Evolutionary conservation across 78 protist species (phyloP).

Genomic region (Protostelium mycophagum): DNA sequence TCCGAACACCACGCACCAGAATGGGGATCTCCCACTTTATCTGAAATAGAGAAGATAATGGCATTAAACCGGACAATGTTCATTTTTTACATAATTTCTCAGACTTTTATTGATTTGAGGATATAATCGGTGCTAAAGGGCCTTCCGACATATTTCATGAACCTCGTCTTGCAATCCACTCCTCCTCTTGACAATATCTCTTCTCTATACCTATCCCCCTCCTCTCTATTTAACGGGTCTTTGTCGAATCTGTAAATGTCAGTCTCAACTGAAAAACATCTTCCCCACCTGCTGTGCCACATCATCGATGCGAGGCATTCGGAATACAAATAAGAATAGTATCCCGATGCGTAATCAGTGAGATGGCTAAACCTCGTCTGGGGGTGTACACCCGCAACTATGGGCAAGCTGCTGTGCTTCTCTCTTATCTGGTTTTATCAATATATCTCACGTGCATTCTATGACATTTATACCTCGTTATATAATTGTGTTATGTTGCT

Average conservation of each 20-base stretch:
- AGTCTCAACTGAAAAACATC: neutral
- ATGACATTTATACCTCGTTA: no score
- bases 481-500: no score
- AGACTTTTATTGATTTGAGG: no score
- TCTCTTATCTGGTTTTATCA: neutral
- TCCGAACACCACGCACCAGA: no score
- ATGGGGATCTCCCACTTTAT: no score
- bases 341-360: neutral
- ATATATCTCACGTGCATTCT: no score
- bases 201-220: neutral
- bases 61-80: no score
- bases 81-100: no score
- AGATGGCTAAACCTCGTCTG: neutral
- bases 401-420: neutral
- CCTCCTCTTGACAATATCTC: neutral
- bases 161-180: no score
- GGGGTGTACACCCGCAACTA: neutral
- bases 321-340: slow-evolving; percentile 1
- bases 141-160: no score
- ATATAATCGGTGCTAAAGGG: no score
- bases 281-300: neutral
- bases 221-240: slow-evolving; percentile 4
- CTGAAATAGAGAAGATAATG: no score
- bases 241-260: neutral
- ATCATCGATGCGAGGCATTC: neutral